Evolutionary conservation across 2,329 filamentous ascomycete species (phyloP).

Genomic region (Neopestalotiopsis sp.): DNA sequence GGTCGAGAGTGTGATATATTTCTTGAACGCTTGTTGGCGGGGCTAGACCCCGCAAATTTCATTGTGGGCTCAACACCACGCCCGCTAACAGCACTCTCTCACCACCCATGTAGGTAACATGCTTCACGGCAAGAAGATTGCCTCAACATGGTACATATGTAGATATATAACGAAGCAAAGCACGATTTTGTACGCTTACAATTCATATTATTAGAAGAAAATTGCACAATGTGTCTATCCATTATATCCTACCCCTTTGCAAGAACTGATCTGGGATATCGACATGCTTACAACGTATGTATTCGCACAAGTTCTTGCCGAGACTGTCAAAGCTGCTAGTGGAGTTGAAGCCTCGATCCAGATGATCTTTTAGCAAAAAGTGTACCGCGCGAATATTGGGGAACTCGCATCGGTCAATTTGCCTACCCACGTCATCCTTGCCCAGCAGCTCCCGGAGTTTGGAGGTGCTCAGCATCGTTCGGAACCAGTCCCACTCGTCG

Average conservation of each 20-base stretch:
- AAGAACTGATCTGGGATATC: slow-evolving; percentile 49
- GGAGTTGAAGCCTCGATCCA: slow-evolving; percentile 48
- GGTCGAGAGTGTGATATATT: no score
- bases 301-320: slow-evolving; percentile 52
- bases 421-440: slow-evolving; percentile 18
- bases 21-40: no score
- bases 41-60: no score
- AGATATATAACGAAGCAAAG: no score
- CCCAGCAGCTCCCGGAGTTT: slow-evolving; percentile 9
- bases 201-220: no score
- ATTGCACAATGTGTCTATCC: no score
- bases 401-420: slow-evolving; percentile 18
- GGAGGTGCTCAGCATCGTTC: slow-evolving; percentile 12
- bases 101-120: no score
- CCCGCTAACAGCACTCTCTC: no score
- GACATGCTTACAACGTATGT: slow-evolving; percentile 47
- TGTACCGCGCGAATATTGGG: slow-evolving; percentile 31
- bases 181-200: no score
- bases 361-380: slow-evolving; percentile 49
- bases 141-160: no score
- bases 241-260: slow-evolving; percentile 37
- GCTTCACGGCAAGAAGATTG: no score
- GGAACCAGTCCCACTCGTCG: slow-evolving; percentile 26
- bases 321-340: slow-evolving; percentile 48
- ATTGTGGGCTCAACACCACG: no score